Conservation (phyloP, 768 basidiomycete species). For the Melanogaster broomeanus region DNA sequence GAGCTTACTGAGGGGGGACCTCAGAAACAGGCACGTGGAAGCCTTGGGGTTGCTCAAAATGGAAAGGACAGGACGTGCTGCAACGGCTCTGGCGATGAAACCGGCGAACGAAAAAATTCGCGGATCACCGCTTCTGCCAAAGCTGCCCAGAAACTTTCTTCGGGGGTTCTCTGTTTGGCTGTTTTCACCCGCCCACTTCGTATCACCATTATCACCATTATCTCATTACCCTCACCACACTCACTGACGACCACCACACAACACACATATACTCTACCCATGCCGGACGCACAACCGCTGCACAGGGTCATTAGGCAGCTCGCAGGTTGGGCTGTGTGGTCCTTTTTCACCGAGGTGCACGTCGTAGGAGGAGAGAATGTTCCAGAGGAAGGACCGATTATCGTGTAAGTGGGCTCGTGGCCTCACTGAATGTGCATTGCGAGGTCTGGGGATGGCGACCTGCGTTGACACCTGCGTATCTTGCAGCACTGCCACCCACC, state of each 20-base stretch:
- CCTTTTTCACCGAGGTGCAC: conserved; percentile 88
- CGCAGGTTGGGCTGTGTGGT: conserved; percentile 72
- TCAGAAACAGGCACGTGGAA: too few species aligned
- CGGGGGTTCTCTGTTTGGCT: too few species aligned
- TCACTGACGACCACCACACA: background rate
- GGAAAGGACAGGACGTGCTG: too few species aligned
- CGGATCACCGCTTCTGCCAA: too few species aligned
- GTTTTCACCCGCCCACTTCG: too few species aligned
- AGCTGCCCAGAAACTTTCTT: too few species aligned
- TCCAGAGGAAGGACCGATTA: conserved; percentile 84
- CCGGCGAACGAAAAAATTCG: too few species aligned
- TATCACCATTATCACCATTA: conserved; percentile 9
- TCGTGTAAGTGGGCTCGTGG: conserved; percentile 65
- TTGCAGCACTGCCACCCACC: conserved; percentile 78
- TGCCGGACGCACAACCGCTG: conserved; percentile 43
- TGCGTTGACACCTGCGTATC: conserved; percentile 15
- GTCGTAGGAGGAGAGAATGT: conserved; percentile 90
- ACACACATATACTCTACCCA: conserved; percentile 5
- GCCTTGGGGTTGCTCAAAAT: too few species aligned
- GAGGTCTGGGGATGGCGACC: background rate
- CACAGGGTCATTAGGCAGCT: conserved; percentile 74
- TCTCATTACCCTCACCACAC: conserved; percentile 5
- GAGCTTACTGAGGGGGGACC: too few species aligned
- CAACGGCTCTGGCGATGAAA: too few species aligned
- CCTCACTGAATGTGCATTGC: background rate